Evolutionary conservation across 495 filamentous ascomycete genomes (phyloP).

Genomic region (Penicillium paradoxum): DNA sequence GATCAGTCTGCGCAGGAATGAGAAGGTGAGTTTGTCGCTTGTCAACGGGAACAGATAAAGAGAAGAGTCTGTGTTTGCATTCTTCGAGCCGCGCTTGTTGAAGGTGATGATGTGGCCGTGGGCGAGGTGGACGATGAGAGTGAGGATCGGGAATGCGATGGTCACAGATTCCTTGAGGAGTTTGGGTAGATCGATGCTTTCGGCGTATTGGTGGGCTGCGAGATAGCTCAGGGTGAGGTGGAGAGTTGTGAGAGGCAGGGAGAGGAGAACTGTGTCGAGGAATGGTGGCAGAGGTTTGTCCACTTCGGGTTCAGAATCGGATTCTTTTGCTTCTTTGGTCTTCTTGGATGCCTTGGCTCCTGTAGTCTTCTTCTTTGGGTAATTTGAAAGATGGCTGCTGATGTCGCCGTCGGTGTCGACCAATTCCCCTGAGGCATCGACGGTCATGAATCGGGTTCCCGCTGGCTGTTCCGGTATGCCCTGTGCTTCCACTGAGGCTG

Average conservation of each 20-base stretch:
- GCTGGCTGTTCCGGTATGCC: constrained; percentile 9
- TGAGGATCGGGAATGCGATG: constrained; percentile 38
- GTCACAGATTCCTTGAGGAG: constrained; percentile 45
- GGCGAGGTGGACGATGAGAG: constrained; percentile 40
- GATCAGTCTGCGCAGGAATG: constrained; percentile 29
- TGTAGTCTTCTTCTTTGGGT: constrained; percentile 4
- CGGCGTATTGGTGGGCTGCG: constrained; percentile 85
- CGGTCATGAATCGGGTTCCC: constrained; percentile 35
- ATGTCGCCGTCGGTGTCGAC: constrained; percentile 26
- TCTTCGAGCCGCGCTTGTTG: constrained; percentile 5
- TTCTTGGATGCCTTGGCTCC: not conserved
- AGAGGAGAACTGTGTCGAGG: constrained; percentile 48
- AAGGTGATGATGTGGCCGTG: constrained; percentile 43
- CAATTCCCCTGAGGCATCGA: constrained; percentile 33
- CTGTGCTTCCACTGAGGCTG: constrained; percentile 1
- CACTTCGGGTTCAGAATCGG: constrained; percentile 7
- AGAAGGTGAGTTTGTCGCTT: constrained; percentile 27
- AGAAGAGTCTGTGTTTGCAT: constrained; percentile 9
- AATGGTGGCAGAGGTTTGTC: constrained; percentile 35
- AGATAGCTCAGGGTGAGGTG: constrained; percentile 86
- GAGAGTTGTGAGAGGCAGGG: constrained; percentile 67
- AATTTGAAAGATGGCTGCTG: constrained; percentile 10
- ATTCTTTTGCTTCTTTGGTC: not conserved
- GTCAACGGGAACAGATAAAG: constrained; percentile 29
- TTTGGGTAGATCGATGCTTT: constrained; percentile 54